phyloP scores from a whole-genome alignment of 2,329 filamentous ascomycete genomes.

The Colletotrichum cordylinicola region DNA sequence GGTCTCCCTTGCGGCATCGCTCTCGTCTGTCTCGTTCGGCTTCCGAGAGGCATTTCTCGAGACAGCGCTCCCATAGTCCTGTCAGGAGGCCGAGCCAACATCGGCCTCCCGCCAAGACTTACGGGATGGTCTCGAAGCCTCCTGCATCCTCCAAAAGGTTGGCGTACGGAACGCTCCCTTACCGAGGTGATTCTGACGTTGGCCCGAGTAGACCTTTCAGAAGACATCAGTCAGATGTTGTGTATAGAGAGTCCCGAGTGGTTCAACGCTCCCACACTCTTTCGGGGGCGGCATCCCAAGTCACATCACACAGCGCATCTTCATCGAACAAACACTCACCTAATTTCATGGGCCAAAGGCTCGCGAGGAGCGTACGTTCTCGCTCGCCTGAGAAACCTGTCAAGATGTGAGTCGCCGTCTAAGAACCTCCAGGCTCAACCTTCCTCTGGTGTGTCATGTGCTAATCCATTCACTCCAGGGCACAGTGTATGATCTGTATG shows the following conservation, averaged over 20 bases:
- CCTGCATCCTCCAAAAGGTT: constrained; percentile 8
- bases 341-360: constrained; percentile 4
- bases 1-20: constrained; percentile 10
- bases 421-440: constrained; percentile 8
- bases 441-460: not conserved
- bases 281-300: constrained; percentile 17
- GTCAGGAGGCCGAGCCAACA: constrained; percentile 4
- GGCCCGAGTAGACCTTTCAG: not conserved
- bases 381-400: constrained; percentile 28
- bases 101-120: not conserved
- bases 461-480: constrained; percentile 45
- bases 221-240: constrained; percentile 2
- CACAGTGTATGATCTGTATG: constrained; percentile 76
- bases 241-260: constrained; percentile 3
- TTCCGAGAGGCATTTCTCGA: constrained; percentile 12
- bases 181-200: not conserved
- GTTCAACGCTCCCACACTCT: constrained; percentile 18
- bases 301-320: constrained; percentile 21
- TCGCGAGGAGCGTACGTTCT: constrained; percentile 1
- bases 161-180: not conserved
- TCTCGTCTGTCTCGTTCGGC: constrained; percentile 18
- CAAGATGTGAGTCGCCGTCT: constrained; percentile 30
- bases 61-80: constrained; percentile 5
- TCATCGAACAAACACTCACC: constrained; percentile 17
- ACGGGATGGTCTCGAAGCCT: constrained; percentile 1